Percentiles rank a stretch among this genome's conserved stretches.
Conservation (phyloP, 2,329 filamentous ascomycete genomes). For the Talaromyces pinophilus region DNA sequence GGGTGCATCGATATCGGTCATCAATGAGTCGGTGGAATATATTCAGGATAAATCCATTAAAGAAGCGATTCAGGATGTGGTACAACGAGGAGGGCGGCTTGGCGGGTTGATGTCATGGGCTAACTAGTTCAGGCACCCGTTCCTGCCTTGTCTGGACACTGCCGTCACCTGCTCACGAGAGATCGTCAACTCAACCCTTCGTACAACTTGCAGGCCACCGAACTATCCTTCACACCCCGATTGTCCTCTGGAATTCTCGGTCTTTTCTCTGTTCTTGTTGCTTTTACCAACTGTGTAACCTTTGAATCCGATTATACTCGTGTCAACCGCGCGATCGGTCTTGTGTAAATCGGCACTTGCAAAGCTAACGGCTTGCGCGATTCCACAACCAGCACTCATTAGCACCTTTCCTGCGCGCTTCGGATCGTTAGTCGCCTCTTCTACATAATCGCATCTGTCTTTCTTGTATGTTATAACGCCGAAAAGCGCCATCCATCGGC, state of each 20-base stretch:
- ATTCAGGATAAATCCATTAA: not conserved
- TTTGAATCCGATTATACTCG: not conserved
- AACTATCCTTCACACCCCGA: not conserved
- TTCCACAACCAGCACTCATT: not conserved
- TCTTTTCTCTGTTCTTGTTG: not conserved
- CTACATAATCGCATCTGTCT: not conserved
- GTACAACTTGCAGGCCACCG: not conserved
- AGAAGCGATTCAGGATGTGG: not conserved
- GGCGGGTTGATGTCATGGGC: slow-evolving; percentile 11
- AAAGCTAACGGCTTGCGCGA: slow-evolving; percentile 9
- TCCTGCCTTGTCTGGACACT: not conserved
- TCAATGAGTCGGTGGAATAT: not conserved
- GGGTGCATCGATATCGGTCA: not conserved
- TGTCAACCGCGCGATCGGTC: not conserved
- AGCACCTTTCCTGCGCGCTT: not conserved
- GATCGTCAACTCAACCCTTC: not conserved
- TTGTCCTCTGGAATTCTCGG: not conserved
- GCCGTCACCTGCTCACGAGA: not conserved
- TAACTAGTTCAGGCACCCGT: slow-evolving; percentile 7
- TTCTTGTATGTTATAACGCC: not conserved
- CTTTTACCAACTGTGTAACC: not conserved
- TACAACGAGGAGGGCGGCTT: not conserved
- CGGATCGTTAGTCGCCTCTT: not conserved
- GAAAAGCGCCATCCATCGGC: not conserved
- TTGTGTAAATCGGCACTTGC: not conserved